These are phyloP conservation scores for Trametes sanguinea DNA, from an alignment of 768 basidiomycete genomes.

Conservation along the genomic window DNA sequence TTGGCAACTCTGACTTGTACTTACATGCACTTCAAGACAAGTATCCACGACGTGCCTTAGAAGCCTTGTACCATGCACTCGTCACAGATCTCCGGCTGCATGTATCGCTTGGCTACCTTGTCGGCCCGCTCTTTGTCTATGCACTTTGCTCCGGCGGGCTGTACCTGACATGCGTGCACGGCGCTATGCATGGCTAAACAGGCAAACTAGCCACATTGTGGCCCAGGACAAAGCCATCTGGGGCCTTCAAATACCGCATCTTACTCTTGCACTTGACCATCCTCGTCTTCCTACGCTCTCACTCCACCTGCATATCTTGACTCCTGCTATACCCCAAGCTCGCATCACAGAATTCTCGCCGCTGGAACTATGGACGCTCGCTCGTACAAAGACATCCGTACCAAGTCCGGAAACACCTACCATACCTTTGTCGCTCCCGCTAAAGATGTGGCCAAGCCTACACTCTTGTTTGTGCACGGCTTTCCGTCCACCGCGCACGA, in stretches of 20 bases:
- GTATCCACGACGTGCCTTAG: background rate
- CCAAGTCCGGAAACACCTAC: constrained; percentile 38
- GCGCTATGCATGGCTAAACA: background rate
- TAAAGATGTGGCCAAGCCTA: constrained; percentile 34
- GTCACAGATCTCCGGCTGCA: background rate
- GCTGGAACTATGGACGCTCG: constrained; percentile 27
- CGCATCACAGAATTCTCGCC: background rate
- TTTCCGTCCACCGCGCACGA: constrained; percentile 45
- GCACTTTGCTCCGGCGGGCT: background rate
- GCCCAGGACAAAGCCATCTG: constrained; percentile 15
- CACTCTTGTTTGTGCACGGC: constrained; percentile 47
- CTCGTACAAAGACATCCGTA: constrained; percentile 37
- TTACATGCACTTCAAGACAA: background rate
- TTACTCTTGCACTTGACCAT: background rate
- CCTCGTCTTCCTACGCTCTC: background rate
- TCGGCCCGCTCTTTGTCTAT: background rate
- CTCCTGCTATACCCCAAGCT: background rate
- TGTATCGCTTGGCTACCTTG: background rate
- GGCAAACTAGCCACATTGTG: constrained; percentile 12
- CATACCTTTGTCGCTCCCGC: constrained; percentile 35
- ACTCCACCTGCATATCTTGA: background rate
- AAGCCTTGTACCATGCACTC: background rate
- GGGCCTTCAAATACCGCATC: constrained; percentile 8
- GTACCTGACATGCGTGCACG: background rate
- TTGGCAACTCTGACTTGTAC: too few relatives aligned